Evolutionary conservation across 2,329 filamentous ascomycete genomes (phyloP).

Genomic region (Tolypocladium ophioglossoides): DNA sequence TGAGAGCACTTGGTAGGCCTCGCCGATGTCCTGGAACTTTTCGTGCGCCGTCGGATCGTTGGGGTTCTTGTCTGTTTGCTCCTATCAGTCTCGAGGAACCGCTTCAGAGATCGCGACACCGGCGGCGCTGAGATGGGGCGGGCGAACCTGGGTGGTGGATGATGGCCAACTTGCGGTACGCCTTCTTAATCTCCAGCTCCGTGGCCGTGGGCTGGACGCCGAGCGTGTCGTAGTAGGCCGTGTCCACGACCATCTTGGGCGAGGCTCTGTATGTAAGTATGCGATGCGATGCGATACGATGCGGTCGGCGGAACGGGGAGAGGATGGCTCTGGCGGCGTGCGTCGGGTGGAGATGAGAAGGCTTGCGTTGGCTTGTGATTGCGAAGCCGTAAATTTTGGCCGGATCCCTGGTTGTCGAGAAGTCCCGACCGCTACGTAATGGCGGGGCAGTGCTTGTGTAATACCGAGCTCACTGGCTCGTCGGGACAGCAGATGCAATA

Average conservation of each 20-base stretch:
- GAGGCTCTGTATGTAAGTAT: neutral
- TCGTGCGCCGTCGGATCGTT: conserved; percentile 88
- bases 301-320: neutral
- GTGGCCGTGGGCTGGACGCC: conserved; percentile 77
- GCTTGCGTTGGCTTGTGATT: neutral
- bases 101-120: neutral
- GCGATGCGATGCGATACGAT: neutral
- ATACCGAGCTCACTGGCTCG: no score
- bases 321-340: conserved; percentile 1
- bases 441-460: conserved; percentile 24
- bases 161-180: conserved; percentile 90
- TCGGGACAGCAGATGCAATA: neutral
- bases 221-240: conserved; percentile 77
- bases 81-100: neutral
- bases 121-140: neutral
- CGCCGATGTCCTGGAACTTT: conserved; percentile 82
- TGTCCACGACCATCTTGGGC: conserved; percentile 71
- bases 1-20: conserved; percentile 72
- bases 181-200: conserved; percentile 93
- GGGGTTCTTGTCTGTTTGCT: conserved; percentile 77
- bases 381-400: conserved; percentile 6
- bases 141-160: conserved; percentile 72
- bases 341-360: neutral
- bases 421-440: conserved; percentile 20
- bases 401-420: neutral